These are phyloP conservation scores for Lipomyces mesembrius DNA, from an alignment of 805 yeast genomes.

Conservation along the genomic window DNA sequence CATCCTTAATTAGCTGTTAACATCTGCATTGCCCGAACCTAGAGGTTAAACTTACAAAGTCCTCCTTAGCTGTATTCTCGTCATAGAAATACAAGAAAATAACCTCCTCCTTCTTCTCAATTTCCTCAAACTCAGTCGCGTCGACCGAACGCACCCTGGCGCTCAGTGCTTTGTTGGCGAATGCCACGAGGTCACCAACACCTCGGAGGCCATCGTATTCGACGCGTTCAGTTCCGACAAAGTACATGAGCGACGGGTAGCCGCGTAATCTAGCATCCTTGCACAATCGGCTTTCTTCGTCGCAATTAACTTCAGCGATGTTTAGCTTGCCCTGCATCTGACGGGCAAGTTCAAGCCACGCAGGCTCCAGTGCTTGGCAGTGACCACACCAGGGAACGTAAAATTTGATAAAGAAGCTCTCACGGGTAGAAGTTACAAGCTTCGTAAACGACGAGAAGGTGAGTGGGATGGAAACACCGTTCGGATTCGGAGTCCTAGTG, in stretches of 20 bases:
- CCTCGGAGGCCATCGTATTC: conserved; percentile 44
- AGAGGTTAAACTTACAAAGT: conserved; percentile 40
- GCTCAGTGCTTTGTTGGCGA: conserved; percentile 44
- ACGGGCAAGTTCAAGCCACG: conserved; percentile 47
- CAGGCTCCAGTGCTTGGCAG: conserved; percentile 47
- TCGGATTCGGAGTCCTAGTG: conserved; percentile 41
- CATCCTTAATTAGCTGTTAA: conserved; percentile 35
- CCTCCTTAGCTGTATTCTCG: conserved; percentile 47
- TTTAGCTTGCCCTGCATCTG: conserved; percentile 44
- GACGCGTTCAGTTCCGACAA: conserved; percentile 41
- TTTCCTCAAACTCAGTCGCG: conserved; percentile 38
- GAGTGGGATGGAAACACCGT: conserved; percentile 46
- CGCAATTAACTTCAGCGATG: conserved; percentile 51
- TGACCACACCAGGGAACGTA: conserved; percentile 50
- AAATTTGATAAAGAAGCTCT: conserved; percentile 51
- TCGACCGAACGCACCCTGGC: conserved; percentile 43
- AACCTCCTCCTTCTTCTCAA: conserved; percentile 41
- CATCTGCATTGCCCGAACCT: background rate
- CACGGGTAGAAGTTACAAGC: conserved; percentile 41
- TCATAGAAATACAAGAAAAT: conserved; percentile 50
- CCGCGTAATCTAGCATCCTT: conserved; percentile 42
- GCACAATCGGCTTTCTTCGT: conserved; percentile 44
- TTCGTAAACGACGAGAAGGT: conserved; percentile 41
- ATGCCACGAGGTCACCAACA: conserved; percentile 44
- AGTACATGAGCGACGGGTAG: conserved; percentile 42